Evolutionary conservation across 164 flowering plant genomes (phyloP).

Genomic region (Paratinospora sagittata): DNA sequence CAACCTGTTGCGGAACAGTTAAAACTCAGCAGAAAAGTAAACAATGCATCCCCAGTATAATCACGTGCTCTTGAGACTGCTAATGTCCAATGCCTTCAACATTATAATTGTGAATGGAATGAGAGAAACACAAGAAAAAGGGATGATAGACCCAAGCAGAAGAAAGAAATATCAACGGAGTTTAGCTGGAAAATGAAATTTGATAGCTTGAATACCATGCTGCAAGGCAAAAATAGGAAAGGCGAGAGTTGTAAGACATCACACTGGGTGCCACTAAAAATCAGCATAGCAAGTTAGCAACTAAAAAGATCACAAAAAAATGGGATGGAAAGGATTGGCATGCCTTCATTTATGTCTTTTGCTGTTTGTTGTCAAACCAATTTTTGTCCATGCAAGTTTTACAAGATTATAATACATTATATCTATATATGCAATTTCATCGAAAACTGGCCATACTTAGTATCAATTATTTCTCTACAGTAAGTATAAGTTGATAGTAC

Average conservation of each 20-base stretch:
- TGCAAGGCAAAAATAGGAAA: neutral
- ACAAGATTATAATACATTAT: too few species aligned
- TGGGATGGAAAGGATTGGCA: too few species aligned
- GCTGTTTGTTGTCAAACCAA: too few species aligned
- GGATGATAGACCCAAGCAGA: neutral
- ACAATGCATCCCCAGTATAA: neutral
- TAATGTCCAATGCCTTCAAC: neutral
- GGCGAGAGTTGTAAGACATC: too few species aligned
- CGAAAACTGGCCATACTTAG: too few species aligned
- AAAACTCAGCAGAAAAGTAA: neutral
- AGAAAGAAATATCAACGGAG: neutral
- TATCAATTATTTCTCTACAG: too few species aligned
- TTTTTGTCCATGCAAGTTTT: too few species aligned
- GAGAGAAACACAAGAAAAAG: neutral
- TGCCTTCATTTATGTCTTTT: too few species aligned
- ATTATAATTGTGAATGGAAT: neutral
- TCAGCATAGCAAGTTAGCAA: neutral
- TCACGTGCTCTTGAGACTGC: neutral
- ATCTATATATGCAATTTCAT: too few species aligned
- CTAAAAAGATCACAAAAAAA: neutral
- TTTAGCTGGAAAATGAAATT: too few species aligned
- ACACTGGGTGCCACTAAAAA: too few species aligned
- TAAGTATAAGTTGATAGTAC: neutral
- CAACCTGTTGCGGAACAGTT: constrained; percentile 30
- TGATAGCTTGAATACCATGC: neutral